Conservation (phyloP, 495 filamentous ascomycete genomes). For the Bacidia rubella region DNA sequence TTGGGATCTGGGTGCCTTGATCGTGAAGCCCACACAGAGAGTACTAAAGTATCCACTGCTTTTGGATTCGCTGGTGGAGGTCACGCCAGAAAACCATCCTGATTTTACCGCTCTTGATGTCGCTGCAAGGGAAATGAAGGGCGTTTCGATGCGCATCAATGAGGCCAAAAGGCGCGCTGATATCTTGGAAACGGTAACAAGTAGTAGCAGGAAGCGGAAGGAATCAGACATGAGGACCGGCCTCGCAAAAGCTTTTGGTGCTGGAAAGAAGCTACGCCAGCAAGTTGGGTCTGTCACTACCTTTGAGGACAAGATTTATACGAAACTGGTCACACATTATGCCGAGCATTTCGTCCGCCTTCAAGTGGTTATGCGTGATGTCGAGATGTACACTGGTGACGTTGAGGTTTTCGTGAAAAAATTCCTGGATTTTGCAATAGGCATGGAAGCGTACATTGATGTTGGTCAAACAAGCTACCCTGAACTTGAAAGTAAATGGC, state of each 20-base stretch:
- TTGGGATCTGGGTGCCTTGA: slow-evolving; percentile 84
- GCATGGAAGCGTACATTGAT: slow-evolving; percentile 54
- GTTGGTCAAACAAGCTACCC: slow-evolving; percentile 49
- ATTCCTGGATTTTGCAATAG: slow-evolving; percentile 53
- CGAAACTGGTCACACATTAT: slow-evolving; percentile 63
- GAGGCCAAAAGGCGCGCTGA: slow-evolving; percentile 84
- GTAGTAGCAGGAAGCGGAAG: slow-evolving; percentile 61
- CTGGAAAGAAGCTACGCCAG: slow-evolving; percentile 64
- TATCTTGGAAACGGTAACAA: slow-evolving; percentile 73
- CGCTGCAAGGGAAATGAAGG: slow-evolving; percentile 50
- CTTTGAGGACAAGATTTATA: slow-evolving; percentile 68
- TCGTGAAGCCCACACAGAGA: slow-evolving; percentile 91
- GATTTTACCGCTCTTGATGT: slow-evolving; percentile 54
- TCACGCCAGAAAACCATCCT: slow-evolving; percentile 68
- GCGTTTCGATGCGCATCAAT: slow-evolving; percentile 73
- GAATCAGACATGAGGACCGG: slow-evolving; percentile 77
- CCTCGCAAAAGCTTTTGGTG: slow-evolving; percentile 74
- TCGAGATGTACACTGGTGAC: slow-evolving; percentile 70
- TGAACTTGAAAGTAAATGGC: slow-evolving; percentile 86
- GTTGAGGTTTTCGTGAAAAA: slow-evolving; percentile 56
- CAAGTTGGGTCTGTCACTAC: slow-evolving; percentile 51
- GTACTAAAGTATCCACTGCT: slow-evolving; percentile 85
- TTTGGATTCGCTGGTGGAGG: slow-evolving; percentile 59
- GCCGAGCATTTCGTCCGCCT: slow-evolving; percentile 79
- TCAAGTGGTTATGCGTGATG: slow-evolving; percentile 80